Evolutionary conservation across 768 basidiomycete species (phyloP), one percentile per base, ranked within the genome.

Genomic region (Podaxis pistillaris): DNA sequence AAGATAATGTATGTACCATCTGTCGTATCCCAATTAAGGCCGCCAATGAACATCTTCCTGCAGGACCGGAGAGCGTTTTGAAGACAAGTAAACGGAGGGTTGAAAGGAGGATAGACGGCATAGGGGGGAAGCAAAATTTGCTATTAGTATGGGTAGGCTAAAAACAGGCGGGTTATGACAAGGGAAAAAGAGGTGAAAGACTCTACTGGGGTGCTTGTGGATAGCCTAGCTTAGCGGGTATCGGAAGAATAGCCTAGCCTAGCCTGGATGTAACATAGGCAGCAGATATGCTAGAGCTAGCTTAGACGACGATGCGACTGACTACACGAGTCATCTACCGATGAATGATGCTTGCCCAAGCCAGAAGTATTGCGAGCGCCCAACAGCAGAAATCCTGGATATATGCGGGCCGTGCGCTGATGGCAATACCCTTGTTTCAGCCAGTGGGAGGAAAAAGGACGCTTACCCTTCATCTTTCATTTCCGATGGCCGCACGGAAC

Each of bases 31-130:
- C 97, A 99, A 80, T 98, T 97, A 67, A 99, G 83, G 67, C 97
- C 97, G 66, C 97, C 97, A 73, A 99, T 96, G 78, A 99, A 99
- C 97, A 99, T 99, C 84, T 99, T 99, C 78, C 97, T 98, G 82
- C 75, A 79, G 74, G 78, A 69, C 58, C 65, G 46, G 64, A 64
- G 63, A 62, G 62, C 64, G 62, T 63, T 63, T 58, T 65, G 58
- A 64, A 60, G 40, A 63, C 58, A 59, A 66, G 49, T 54, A 60
- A 57, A 36, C 57, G 63, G 63, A 62, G 64, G 41, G 67, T 67
- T 54, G 67, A 57, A 55, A 26, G 52, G 8, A 60, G 68, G 68
- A 69, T 65, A 68, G 64, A 67, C 72, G 72, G 76, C 69, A 79
- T 78, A 75, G 73, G 73, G 67, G 78, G 80, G 77, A 80, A 77